phyloP scores from a whole-genome alignment of 805 yeast species.

The Zygosaccharomyces pseudorouxii region DNA sequence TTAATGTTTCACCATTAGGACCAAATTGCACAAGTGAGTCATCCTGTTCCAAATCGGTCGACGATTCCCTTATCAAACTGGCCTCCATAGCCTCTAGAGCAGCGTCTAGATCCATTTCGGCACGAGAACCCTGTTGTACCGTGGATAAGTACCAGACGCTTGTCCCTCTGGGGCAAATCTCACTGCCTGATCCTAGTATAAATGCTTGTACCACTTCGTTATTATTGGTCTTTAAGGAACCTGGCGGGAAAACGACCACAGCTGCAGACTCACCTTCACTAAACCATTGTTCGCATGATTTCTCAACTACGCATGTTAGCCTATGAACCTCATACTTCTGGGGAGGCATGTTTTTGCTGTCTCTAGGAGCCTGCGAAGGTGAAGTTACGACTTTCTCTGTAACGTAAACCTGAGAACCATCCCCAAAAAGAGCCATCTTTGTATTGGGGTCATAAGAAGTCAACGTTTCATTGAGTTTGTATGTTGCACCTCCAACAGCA shows the following conservation, averaged over 20 bases:
- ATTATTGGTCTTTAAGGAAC: conserved; percentile 63
- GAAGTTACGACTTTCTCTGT: conserved; percentile 75
- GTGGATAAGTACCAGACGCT: conserved; percentile 88
- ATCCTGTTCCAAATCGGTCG: conserved; percentile 50
- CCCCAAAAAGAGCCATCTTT: conserved; percentile 66
- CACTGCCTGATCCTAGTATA: conserved; percentile 82
- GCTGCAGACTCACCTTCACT: conserved; percentile 78
- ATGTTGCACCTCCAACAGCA: conserved; percentile 95
- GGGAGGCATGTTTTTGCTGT: conserved; percentile 40
- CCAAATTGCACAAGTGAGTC: conserved; percentile 51
- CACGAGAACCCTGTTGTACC: conserved; percentile 62
- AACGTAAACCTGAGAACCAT: conserved; percentile 69
- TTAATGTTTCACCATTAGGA: conserved; percentile 60
- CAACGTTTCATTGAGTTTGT: conserved; percentile 70
- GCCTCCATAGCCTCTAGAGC: conserved; percentile 78
- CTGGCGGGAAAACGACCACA: conserved; percentile 88
- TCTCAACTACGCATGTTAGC: conserved; percentile 74
- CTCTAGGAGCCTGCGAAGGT: conserved; percentile 58
- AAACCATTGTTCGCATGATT: conserved; percentile 90
- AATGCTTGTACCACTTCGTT: conserved; percentile 75
- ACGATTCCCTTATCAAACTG: conserved; percentile 74
- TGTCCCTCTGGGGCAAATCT: conserved; percentile 81
- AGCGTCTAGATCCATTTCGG: conserved; percentile 69
- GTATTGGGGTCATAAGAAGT: conserved; percentile 58
- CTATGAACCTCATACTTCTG: conserved; percentile 61